phyloP scores from a whole-genome alignment of 225 moss, liverwort and hornwort genomes.

The Rhytidiadelphus loreus region DNA sequence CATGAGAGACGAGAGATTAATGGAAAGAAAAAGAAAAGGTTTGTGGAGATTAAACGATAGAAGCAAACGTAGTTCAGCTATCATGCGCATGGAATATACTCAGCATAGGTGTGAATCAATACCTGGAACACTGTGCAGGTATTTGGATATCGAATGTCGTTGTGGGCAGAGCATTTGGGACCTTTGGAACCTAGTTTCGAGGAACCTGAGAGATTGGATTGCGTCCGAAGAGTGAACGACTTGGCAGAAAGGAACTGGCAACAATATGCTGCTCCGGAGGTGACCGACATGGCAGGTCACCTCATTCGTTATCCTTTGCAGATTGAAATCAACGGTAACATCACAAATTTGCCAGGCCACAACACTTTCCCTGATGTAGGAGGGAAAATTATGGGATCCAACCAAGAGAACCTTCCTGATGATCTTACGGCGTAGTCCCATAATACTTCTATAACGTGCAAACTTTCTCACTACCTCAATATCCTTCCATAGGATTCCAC shows the following conservation, averaged over 20 bases:
- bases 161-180: slow-evolving; percentile 91
- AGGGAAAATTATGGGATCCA: slow-evolving; percentile 69
- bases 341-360: slow-evolving; percentile 33
- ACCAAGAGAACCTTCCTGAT: slow-evolving; percentile 38
- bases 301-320: slow-evolving; percentile 70
- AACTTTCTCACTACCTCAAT: not conserved
- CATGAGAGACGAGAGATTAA: not conserved
- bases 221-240: slow-evolving; percentile 68
- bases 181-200: slow-evolving; percentile 37
- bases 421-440: slow-evolving; percentile 27
- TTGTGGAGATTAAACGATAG: not conserved
- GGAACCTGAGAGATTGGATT: slow-evolving; percentile 59
- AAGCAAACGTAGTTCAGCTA: not conserved
- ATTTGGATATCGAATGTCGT: slow-evolving; percentile 76
- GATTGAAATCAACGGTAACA: slow-evolving; percentile 38
- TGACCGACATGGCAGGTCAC: slow-evolving; percentile 67
- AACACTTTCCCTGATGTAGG: slow-evolving; percentile 83
- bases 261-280: slow-evolving; percentile 54
- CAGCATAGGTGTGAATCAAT: not conserved
- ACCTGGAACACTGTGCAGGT: slow-evolving; percentile 34
- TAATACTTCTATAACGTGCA: not conserved
- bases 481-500: not conserved
- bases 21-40: not conserved
- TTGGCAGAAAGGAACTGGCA: slow-evolving; percentile 67
- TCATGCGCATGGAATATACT: not conserved